Evolutionary conservation across 2,329 filamentous ascomycete genomes (phyloP).

Genomic region (Pestalotiopsis sp.): DNA sequence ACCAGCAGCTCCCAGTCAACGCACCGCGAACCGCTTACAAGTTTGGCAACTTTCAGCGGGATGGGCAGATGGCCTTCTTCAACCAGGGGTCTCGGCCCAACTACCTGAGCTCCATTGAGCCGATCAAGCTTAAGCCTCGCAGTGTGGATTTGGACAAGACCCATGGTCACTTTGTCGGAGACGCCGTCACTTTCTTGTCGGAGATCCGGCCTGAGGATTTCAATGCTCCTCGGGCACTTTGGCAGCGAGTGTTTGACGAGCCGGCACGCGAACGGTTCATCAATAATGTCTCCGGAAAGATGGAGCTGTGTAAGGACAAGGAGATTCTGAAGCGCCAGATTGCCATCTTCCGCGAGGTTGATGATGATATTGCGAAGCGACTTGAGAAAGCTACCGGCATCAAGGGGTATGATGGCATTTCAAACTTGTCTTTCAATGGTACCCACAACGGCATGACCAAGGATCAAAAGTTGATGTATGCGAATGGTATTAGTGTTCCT

Average conservation of each 20-base stretch:
- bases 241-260: constrained; percentile 65
- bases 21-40: background rate
- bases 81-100: constrained; percentile 7
- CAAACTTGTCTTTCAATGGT: constrained; percentile 59
- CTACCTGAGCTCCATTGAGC: constrained; percentile 30
- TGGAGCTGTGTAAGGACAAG: constrained; percentile 58
- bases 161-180: constrained; percentile 41
- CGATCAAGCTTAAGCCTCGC: constrained; percentile 37
- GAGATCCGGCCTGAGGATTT: constrained; percentile 43
- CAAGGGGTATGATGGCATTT: constrained; percentile 62
- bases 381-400: constrained; percentile 66
- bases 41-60: constrained; percentile 13
- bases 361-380: constrained; percentile 57
- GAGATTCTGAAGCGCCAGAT: constrained; percentile 68
- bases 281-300: constrained; percentile 63
- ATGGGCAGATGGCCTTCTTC: constrained; percentile 24
- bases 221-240: constrained; percentile 56
- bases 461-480: constrained; percentile 44
- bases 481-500: constrained; percentile 50
- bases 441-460: constrained; percentile 64
- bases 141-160: constrained; percentile 39
- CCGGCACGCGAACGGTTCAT: constrained; percentile 61
- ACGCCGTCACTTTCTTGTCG: constrained; percentile 40
- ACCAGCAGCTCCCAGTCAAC: constrained; percentile 59
- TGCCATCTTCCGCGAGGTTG: constrained; percentile 66